Percentiles rank a stretch among this genome's conserved stretches.
Evolutionary conservation across 768 basidiomycete species (phyloP).

Genomic region (Mycena rebaudengoi): DNA sequence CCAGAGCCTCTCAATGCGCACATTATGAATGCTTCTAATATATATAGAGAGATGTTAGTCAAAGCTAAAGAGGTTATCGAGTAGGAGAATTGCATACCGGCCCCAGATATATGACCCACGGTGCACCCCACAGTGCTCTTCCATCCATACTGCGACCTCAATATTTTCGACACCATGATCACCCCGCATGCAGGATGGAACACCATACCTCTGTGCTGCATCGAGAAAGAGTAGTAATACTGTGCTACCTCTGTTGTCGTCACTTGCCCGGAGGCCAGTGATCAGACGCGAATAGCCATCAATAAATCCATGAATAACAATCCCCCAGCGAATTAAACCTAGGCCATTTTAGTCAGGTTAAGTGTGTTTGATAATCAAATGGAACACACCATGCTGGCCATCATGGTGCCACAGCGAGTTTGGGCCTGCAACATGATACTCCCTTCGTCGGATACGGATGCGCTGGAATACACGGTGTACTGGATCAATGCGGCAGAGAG

Average conservation of each 20-base stretch:
- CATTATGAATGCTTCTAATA: constrained; percentile 51
- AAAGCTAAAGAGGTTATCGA: background rate
- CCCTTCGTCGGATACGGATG: constrained; percentile 21
- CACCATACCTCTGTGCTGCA: background rate
- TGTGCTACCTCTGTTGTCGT: background rate
- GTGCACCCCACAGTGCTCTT: background rate
- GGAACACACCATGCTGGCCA: background rate
- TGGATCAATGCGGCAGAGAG: constrained; percentile 20
- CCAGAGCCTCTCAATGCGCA: constrained; percentile 49
- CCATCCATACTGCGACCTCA: background rate
- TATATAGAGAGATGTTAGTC: too few relatives aligned
- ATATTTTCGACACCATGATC: background rate
- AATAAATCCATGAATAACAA: background rate
- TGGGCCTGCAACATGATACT: constrained; percentile 36
- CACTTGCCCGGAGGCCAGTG: background rate
- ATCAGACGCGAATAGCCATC: background rate
- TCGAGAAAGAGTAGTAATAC: background rate
- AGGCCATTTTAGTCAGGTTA: background rate
- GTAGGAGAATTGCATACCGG: background rate
- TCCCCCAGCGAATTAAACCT: background rate
- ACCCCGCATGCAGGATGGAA: too few relatives aligned
- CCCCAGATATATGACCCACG: background rate
- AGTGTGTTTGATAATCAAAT: background rate
- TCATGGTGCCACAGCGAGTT: constrained; percentile 45
- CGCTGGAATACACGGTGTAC: constrained; percentile 22